Evolutionary conservation across 2,329 filamentous ascomycete species (phyloP).

Genomic region (Fonsecaea erecta): DNA sequence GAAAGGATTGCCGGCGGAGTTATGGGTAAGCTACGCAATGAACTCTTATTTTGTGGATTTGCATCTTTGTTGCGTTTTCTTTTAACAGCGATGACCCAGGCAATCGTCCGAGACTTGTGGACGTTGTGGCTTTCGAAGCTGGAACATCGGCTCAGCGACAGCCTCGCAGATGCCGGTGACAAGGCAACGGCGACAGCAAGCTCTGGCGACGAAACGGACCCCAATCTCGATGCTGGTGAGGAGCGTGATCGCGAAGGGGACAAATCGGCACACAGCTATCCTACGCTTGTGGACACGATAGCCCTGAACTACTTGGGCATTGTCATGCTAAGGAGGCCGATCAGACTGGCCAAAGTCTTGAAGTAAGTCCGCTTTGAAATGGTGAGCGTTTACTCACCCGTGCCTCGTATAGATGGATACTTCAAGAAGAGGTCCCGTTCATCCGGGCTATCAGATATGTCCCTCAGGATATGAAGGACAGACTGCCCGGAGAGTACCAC

Average conservation of each 20-base stretch:
- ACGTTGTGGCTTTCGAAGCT: slow-evolving; percentile 69
- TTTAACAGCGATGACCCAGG: slow-evolving; percentile 38
- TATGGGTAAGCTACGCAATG: slow-evolving; percentile 63
- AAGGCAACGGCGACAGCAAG: slow-evolving; percentile 16
- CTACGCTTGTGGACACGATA: slow-evolving; percentile 74
- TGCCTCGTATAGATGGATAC: slow-evolving; percentile 60
- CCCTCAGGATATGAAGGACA: slow-evolving; percentile 51
- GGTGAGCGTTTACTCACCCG: slow-evolving; percentile 38
- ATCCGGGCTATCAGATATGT: slow-evolving; percentile 61
- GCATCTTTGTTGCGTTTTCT: neutral
- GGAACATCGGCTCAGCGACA: slow-evolving; percentile 27
- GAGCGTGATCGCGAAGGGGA: slow-evolving; percentile 44
- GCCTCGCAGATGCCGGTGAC: neutral
- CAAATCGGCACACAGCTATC: slow-evolving; percentile 49
- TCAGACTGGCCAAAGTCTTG: slow-evolving; percentile 74
- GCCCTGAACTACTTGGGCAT: slow-evolving; percentile 79
- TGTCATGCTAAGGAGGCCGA: slow-evolving; percentile 73
- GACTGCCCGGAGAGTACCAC: slow-evolving; percentile 49
- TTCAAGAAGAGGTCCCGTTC: slow-evolving; percentile 71
- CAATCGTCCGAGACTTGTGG: slow-evolving; percentile 83
- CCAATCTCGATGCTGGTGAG: slow-evolving; percentile 35
- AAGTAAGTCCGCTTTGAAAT: slow-evolving; percentile 40
- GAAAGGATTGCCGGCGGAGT: slow-evolving; percentile 69
- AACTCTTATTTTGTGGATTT: neutral
- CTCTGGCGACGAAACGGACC: slow-evolving; percentile 47